Conservation (phyloP, 1,284 basidiomycete species). For the Heterobasidion occidentale region DNA sequence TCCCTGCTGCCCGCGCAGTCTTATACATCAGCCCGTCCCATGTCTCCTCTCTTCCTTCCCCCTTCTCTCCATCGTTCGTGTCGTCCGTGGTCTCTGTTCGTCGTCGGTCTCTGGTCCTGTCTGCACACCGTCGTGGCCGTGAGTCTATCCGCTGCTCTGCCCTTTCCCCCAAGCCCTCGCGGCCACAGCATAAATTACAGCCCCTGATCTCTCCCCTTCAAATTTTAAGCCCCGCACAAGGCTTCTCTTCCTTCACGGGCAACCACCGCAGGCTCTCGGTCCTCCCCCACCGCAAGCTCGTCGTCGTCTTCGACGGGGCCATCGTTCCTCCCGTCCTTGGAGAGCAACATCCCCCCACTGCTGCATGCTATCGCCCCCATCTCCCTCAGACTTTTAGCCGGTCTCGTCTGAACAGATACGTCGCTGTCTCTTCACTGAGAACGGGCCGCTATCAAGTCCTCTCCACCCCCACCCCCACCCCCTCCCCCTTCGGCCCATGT, state of each 20-base stretch:
- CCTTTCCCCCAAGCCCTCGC: neutral
- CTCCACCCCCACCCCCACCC: conserved; percentile 7
- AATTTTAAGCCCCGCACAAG: conserved; percentile 8
- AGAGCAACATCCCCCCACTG: neutral
- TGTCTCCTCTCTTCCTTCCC: conserved; percentile 18
- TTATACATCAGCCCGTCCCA: conserved; percentile 7
- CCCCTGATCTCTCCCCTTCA: neutral
- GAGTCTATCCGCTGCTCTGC: neutral
- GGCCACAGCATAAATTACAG: neutral
- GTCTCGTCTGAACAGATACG: conserved; percentile 42
- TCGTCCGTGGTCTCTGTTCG: conserved; percentile 10
- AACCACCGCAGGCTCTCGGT: neutral
- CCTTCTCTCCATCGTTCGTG: conserved; percentile 17
- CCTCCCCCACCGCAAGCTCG: neutral
- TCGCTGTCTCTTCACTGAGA: conserved; percentile 5
- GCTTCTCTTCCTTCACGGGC: neutral
- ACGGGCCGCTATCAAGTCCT: conserved; percentile 9
- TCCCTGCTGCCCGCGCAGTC: neutral
- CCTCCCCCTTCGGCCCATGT: conserved; percentile 36
- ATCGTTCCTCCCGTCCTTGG: neutral
- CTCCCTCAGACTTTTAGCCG: conserved; percentile 40
- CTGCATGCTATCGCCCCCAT: conserved; percentile 38
- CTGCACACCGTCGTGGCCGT: no score
- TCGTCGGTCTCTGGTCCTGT: conserved; percentile 3
- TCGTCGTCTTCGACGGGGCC: conserved; percentile 6